Evolutionary conservation across 805 yeast species (phyloP).

Genomic region (Candida odintsovae): DNA sequence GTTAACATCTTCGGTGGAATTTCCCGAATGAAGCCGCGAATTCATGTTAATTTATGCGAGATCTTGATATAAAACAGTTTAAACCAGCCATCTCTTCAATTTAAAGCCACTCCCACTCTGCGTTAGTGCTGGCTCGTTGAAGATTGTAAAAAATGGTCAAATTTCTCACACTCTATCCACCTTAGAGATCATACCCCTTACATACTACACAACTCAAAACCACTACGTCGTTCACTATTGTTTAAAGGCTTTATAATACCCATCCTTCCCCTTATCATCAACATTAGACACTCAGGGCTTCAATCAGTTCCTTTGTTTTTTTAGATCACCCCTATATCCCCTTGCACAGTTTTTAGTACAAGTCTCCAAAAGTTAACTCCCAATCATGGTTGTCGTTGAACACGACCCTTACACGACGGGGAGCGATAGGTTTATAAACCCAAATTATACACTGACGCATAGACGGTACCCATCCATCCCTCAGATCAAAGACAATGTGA

Average conservation of each 20-base stretch:
- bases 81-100: slow-evolving; percentile 6
- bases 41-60: neutral
- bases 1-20: too few species aligned
- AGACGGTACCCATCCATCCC: slow-evolving; percentile 7
- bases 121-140: neutral
- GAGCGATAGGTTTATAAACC: neutral
- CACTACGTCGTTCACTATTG: too few species aligned
- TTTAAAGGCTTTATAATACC: too few species aligned
- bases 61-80: neutral
- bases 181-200: neutral
- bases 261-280: neutral
- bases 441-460: neutral
- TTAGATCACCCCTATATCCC: too few species aligned
- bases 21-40: too few species aligned
- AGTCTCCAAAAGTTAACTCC: neutral
- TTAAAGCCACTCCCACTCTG: neutral
- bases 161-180: neutral
- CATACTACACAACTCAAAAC: neutral
- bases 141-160: neutral
- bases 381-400: slow-evolving; percentile 1
- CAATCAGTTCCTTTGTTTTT: too few species aligned
- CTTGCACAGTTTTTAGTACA: too few species aligned
- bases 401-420: slow-evolving; percentile 1
- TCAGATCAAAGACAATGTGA: slow-evolving; percentile 6
- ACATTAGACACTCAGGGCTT: too few species aligned